A percentile compares a stretch with the other conserved stretches of the same genome.
These are phyloP conservation scores for Tetracentron sinense DNA, from an alignment of 164 flowering plant species.

Conservation along the genomic window DNA sequence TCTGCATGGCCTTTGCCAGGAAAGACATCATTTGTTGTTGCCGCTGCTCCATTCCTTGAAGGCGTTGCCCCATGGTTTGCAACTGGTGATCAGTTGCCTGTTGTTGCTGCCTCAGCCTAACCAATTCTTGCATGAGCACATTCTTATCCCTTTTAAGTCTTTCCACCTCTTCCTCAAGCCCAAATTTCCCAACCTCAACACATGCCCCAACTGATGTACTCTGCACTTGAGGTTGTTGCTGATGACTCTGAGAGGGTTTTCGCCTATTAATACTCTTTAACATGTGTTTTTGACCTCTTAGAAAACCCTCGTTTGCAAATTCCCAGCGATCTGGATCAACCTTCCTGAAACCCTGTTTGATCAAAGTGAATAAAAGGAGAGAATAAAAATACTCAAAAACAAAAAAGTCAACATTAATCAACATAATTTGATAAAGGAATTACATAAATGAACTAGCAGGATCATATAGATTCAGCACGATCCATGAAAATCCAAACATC, in stretches of 20 bases:
- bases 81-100: slow-evolving; percentile 84
- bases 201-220: slow-evolving; percentile 73
- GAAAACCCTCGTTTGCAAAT: slow-evolving; percentile 93
- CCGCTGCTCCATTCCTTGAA: slow-evolving; percentile 95
- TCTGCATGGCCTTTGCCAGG: slow-evolving; percentile 89
- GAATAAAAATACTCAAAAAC: slow-evolving; percentile 1
- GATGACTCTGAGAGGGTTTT: slow-evolving; percentile 56
- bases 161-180: slow-evolving; percentile 95
- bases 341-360: slow-evolving; percentile 82
- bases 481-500: too few species aligned
- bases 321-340: slow-evolving; percentile 99
- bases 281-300: slow-evolving; percentile 83
- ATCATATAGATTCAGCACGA: too few species aligned
- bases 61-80: slow-evolving; percentile 77
- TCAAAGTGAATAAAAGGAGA: background rate
- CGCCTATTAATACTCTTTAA: slow-evolving; percentile 64
- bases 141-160: slow-evolving; percentile 91
- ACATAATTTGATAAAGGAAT: too few species aligned
- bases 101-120: slow-evolving; percentile 91
- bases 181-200: slow-evolving; percentile 97
- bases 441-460: too few species aligned
- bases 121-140: slow-evolving; percentile 95
- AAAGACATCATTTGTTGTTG: slow-evolving; percentile 99
- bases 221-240: slow-evolving; percentile 61
- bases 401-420: background rate